Base-by-base conservation (phyloP, 805 yeast species). In the Metschnikowia baotianmanensis region DNA sequence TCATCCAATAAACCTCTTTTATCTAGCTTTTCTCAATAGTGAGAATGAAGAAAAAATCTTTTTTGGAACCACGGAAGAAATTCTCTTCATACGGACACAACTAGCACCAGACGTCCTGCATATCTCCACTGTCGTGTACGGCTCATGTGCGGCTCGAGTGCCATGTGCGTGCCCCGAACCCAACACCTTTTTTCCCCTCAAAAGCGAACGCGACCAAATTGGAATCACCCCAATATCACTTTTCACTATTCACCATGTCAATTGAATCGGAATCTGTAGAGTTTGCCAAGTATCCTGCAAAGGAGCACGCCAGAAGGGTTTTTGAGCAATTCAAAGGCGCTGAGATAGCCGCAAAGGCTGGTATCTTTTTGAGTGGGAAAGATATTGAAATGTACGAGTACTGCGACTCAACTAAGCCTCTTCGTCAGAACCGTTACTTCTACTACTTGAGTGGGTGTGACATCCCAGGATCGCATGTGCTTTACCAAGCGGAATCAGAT, bases 341-440 rank as follows among this genome's bases (percentile, higher is more conserved):
- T 43, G 55, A 39, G 47, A 53, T 18, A 57, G 48, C 45, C 43
- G 53, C 40, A 57, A 62, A 23, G n/a, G 40, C 38, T 6, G 56
- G 75, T 5, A 66, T 82, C 48, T 81, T 80, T 50, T 62, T 83
- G 33, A 78, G 81, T 32, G 90, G 89, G 11, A 82, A 78, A 47
- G 63, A 67, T 46, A 57, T 73, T 21, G 80, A 77, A 52, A 64
- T 74, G 33, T 78, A 80, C 56, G 82, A 85, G 29, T 86, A 87
- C 62, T 78, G 88, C 56, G 99, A 91, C 63, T 88, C 82, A 52
- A 69, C 79, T 2, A 79, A 78, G 44, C 84, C 85, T 6, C 74
- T 90, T 51, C 80, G 96, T 67, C 99, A 93, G 63, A 85, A 87
- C 62, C 74, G 98, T 41, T 90, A 91, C 65, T 93, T 93, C 62